Percentiles rank a stretch among this genome's conserved stretches.
These are phyloP conservation scores for Metroxylon sagu DNA, from an alignment of 176 grass and related monocot species.

Conservation along the genomic window DNA sequence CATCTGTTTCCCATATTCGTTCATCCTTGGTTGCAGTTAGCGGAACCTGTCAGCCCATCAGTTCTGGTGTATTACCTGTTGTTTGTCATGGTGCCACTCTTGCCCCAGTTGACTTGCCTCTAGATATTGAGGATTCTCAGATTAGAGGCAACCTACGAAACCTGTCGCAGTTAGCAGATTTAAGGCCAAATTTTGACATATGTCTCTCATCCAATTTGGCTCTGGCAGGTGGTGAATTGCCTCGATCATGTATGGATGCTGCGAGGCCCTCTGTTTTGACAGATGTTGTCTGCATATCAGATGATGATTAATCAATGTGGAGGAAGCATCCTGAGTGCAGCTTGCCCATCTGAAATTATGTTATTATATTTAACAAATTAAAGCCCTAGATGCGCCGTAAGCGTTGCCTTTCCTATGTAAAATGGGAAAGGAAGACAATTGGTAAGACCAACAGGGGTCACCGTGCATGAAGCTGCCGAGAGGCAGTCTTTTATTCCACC, in stretches of 20 bases:
- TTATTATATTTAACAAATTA: too few relatives aligned
- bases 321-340: neutral
- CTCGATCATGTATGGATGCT: neutral
- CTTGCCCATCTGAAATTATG: too few relatives aligned
- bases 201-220: neutral
- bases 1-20: neutral
- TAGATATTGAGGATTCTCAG: neutral
- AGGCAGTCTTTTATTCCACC: too few relatives aligned
- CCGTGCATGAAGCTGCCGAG: too few relatives aligned
- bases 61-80: neutral
- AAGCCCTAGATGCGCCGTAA: too few relatives aligned
- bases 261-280: neutral
- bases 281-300: constrained; percentile 14
- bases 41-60: neutral
- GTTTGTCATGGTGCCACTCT: constrained; percentile 2
- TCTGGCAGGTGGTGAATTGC: neutral
- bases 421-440: too few relatives aligned
- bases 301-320: neutral
- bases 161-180: neutral
- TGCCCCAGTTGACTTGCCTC: neutral
- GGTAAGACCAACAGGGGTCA: too few relatives aligned
- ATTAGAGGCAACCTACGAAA: neutral
- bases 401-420: too few relatives aligned
- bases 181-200: neutral
- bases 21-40: neutral